Evolutionary conservation across 306 rosid species (phyloP), one percentile per base, ranked within the genome.

Genomic region (Trichosanthes truncata): DNA sequence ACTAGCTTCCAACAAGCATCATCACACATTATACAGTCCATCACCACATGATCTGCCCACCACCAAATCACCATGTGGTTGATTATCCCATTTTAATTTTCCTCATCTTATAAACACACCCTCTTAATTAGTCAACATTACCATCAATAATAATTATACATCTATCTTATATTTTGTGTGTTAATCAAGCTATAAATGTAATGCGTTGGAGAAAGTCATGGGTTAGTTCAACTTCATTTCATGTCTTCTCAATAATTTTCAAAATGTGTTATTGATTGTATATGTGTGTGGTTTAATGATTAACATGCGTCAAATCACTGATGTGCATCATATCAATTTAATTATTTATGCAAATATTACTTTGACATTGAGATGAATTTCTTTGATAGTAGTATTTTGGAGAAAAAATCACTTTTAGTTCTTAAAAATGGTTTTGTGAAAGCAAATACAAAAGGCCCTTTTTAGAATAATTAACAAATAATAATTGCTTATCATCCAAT

Each of bases 1-100:
- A 83, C 87, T 36, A 82, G 51, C 80, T 83, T 81, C 87, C 84
- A 82, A 84, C 82, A 81, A 85, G 80, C 82, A 86, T 84, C 76
- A 60, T 40, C 61, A 41, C 38, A 1, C 52, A 45, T 25, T 23
- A 1, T 38, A n/a, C 15, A 29, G 1, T 53, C 25, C 41, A 26
- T 71, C 79, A 5, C 52, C 84, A 57, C 78, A 52, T 76, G 76
- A 63, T 55, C 40, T 67, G 52, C 81, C 21, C 51, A 15, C 48
- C 18, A 75, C 26, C 76, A 4, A 35, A 66, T 36, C 51, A 67
- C 74, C 74, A 38, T 40, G 51, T 67, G 31, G 36, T 66, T 18
- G 2, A 29, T 29, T 29, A 29, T 29, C 33, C 33, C 33, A 29
- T 29, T 29, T 29, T 29, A 29, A 36, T 36, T 36, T 36, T 36